A percentile compares a stretch with the other conserved stretches of the same genome.
phyloP scores from a whole-genome alignment of 495 filamentous ascomycete genomes.

The Talaromyces ruber region DNA sequence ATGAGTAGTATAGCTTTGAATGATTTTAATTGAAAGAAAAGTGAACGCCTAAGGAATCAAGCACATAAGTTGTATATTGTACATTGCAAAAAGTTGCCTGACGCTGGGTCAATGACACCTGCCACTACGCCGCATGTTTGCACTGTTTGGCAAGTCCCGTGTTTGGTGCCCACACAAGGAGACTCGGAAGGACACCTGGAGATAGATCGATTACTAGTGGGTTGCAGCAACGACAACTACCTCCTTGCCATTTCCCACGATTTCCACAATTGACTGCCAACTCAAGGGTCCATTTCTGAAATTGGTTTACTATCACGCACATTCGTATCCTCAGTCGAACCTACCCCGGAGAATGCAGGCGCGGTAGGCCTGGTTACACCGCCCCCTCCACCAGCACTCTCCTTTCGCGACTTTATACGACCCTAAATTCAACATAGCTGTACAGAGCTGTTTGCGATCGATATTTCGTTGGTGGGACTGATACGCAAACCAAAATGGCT shows the following conservation, averaged over 20 bases:
- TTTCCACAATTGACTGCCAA: neutral
- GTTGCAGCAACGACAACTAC: slow-evolving; percentile 8
- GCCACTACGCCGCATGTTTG: slow-evolving; percentile 33
- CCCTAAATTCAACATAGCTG: neutral
- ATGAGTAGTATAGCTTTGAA: slow-evolving; percentile 13
- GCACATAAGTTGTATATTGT: neutral
- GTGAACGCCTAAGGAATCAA: neutral
- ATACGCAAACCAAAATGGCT: slow-evolving; percentile 52
- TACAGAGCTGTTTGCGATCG: neutral
- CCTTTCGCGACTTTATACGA: neutral
- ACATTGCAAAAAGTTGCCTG: neutral
- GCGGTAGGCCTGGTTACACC: slow-evolving; percentile 16
- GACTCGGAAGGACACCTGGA: slow-evolving; percentile 40
- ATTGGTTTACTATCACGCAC: neutral
- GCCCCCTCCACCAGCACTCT: slow-evolving; percentile 10
- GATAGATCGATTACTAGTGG: slow-evolving; percentile 15
- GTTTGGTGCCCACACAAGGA: slow-evolving; percentile 31
- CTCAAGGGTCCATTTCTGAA: neutral
- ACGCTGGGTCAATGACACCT: neutral
- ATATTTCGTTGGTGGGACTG: neutral
- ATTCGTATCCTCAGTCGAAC: neutral
- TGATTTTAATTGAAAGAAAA: neutral
- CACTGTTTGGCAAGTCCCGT: slow-evolving; percentile 27
- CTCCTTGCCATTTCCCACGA: neutral
- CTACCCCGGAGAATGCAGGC: slow-evolving; percentile 21